Evolutionary conservation across 768 basidiomycete genomes (phyloP).

Genomic region (Rhodosporidiobolus odoratus): DNA sequence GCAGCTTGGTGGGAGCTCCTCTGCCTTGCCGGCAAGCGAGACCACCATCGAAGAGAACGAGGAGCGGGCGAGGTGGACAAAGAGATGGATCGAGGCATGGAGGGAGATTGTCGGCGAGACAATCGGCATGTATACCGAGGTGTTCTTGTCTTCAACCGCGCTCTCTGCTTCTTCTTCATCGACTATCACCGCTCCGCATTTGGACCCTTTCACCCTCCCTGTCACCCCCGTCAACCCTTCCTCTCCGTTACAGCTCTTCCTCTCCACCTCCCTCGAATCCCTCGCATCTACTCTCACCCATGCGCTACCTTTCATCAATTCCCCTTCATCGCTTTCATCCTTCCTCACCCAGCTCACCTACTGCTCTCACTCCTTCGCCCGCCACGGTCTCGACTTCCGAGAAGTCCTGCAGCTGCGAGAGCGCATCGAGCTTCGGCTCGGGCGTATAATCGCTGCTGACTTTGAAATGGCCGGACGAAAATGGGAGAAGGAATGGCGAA

Average conservation of each 20-base stretch:
- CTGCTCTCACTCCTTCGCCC: conserved; percentile 81
- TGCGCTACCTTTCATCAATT: conserved; percentile 54
- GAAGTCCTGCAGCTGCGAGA: conserved; percentile 50
- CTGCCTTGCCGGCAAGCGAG: not conserved
- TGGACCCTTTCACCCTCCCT: not conserved
- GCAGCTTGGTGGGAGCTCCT: not conserved
- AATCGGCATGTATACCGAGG: conserved; percentile 48
- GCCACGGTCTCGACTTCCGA: conserved; percentile 88
- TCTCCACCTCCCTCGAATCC: conserved; percentile 48
- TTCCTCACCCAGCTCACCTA: conserved; percentile 89
- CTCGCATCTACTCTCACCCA: conserved; percentile 53
- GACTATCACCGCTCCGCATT: not conserved
- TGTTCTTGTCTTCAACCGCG: conserved; percentile 43
- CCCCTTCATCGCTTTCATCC: conserved; percentile 62
- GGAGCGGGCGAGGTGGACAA: conserved; percentile 47
- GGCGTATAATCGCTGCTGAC: conserved; percentile 10
- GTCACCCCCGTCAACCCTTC: not conserved
- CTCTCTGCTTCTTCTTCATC: not conserved
- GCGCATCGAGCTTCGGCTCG: conserved; percentile 18
- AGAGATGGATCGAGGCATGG: conserved; percentile 51
- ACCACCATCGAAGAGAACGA: conserved; percentile 35
- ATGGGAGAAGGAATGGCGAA: conserved; percentile 37
- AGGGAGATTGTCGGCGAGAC: conserved; percentile 51
- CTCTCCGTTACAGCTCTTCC: conserved; percentile 61
- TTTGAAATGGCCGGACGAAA: conserved; percentile 17